Evolutionary conservation across 2,329 filamentous ascomycete species (phyloP).

Genomic region (Periconia sp.): DNA sequence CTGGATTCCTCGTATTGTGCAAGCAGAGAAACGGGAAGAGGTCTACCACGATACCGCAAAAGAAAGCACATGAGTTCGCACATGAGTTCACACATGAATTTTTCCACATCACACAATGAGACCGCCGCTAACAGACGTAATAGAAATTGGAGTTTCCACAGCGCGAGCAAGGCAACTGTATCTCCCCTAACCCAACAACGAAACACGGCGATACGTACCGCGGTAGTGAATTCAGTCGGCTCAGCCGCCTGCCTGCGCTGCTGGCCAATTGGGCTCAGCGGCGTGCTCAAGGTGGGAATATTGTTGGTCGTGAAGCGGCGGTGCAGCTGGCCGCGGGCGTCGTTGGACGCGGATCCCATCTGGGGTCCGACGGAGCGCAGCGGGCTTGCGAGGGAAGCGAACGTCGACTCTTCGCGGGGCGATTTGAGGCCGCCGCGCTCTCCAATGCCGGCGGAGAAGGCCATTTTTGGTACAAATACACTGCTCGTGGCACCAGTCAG

Average conservation of each 20-base stretch:
- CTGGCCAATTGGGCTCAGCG: constrained; percentile 65
- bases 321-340: constrained; percentile 79
- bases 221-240: constrained; percentile 59
- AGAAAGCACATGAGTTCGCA: too few relatives aligned
- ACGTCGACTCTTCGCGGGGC: constrained; percentile 75
- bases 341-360: constrained; percentile 62
- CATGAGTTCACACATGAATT: too few relatives aligned
- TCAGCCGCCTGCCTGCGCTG: constrained; percentile 61
- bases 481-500: constrained; percentile 38
- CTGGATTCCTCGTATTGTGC: constrained; percentile 22
- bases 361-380: constrained; percentile 70
- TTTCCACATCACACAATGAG: too few relatives aligned
- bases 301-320: constrained; percentile 91
- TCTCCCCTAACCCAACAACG: background rate
- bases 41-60: too few relatives aligned
- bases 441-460: constrained; percentile 67
- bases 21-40: too few relatives aligned
- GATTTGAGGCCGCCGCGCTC: constrained; percentile 79
- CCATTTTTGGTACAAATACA: constrained; percentile 60
- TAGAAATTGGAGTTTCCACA: background rate
- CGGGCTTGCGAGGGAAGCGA: constrained; percentile 69
- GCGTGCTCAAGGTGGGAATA: constrained; percentile 78
- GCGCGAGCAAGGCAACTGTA: background rate
- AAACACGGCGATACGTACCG: constrained; percentile 52
- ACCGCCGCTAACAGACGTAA: too few relatives aligned